Conservation (phyloP, 768 basidiomycete species). For the Lanmaoa rubissima region DNA sequence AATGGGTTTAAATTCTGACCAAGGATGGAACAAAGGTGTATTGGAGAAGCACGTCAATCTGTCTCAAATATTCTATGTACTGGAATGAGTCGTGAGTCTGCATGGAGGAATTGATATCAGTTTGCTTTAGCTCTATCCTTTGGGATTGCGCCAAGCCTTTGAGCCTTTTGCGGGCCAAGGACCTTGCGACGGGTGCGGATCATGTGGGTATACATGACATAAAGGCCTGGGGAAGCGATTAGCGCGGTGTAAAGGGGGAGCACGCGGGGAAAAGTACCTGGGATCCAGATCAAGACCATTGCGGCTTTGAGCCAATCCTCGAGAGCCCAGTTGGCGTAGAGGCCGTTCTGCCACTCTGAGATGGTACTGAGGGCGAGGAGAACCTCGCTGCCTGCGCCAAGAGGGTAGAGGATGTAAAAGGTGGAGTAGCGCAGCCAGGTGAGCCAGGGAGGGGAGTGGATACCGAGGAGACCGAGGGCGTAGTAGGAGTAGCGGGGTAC, state of each 20-base stretch:
- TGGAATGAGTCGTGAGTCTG: neutral
- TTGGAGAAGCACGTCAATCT: constrained; percentile 13
- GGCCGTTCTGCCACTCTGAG: constrained; percentile 45
- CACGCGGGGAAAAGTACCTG: constrained; percentile 50
- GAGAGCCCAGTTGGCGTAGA: constrained; percentile 47
- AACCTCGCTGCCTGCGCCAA: constrained; percentile 91
- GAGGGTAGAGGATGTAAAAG: constrained; percentile 91
- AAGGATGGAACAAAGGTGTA: constrained; percentile 10
- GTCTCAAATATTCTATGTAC: neutral
- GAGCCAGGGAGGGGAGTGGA: constrained; percentile 52
- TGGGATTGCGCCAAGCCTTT: constrained; percentile 35
- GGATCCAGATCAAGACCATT: constrained; percentile 85
- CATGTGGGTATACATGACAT: constrained; percentile 61
- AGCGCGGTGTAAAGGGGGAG: neutral
- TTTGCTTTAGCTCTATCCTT: constrained; percentile 29
- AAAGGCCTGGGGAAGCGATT: constrained; percentile 37
- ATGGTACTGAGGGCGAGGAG: constrained; percentile 78
- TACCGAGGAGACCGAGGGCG: constrained; percentile 59
- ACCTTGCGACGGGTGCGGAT: constrained; percentile 55
- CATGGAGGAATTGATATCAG: neutral
- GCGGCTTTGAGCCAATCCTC: constrained; percentile 56
- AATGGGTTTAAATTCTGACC: constrained; percentile 7
- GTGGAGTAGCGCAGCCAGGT: constrained; percentile 85
- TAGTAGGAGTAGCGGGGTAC: constrained; percentile 92
- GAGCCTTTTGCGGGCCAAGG: constrained; percentile 37